Conservation (phyloP, 2,329 filamentous ascomycete species). For the Atkinsonella hypoxylon region DNA sequence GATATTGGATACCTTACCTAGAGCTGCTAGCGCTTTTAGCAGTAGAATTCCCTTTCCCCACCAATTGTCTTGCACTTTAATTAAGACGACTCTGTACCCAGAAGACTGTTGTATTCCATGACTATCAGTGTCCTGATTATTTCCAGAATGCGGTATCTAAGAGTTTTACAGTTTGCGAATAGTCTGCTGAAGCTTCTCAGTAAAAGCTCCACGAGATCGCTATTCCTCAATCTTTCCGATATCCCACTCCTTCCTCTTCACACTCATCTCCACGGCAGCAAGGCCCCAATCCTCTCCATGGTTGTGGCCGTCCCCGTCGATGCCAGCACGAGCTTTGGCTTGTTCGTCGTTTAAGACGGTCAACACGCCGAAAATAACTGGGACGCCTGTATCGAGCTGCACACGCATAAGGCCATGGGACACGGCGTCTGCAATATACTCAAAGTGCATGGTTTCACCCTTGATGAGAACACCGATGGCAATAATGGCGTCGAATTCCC, state of each 20-base stretch:
- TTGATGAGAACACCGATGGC: constrained; percentile 96
- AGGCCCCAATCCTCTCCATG: constrained; percentile 95
- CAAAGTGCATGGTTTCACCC: constrained; percentile 98
- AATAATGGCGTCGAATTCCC: constrained; percentile 84
- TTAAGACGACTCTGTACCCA: neutral
- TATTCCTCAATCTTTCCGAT: constrained; percentile 48
- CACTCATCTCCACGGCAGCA: constrained; percentile 86
- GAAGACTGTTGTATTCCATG: too few species aligned
- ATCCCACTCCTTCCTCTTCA: constrained; percentile 76
- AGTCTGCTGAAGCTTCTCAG: neutral
- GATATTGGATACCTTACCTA: neutral
- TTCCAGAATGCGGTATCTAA: neutral
- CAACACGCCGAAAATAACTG: constrained; percentile 83
- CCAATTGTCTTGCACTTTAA: neutral
- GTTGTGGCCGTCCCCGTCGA: constrained; percentile 62
- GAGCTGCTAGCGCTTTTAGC: too few species aligned
- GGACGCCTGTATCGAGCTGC: constrained; percentile 77
- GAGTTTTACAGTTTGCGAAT: neutral
- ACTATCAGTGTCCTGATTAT: neutral
- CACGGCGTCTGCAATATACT: constrained; percentile 90
- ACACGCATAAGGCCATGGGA: constrained; percentile 90
- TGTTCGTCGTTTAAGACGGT: constrained; percentile 85
- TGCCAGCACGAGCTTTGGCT: constrained; percentile 70
- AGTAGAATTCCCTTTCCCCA: too few species aligned
- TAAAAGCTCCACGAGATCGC: neutral